Evolutionary conservation across 305 asterid species (phyloP), one percentile per base, ranked within the genome.

Genomic region (Coffea humblotiana): DNA sequence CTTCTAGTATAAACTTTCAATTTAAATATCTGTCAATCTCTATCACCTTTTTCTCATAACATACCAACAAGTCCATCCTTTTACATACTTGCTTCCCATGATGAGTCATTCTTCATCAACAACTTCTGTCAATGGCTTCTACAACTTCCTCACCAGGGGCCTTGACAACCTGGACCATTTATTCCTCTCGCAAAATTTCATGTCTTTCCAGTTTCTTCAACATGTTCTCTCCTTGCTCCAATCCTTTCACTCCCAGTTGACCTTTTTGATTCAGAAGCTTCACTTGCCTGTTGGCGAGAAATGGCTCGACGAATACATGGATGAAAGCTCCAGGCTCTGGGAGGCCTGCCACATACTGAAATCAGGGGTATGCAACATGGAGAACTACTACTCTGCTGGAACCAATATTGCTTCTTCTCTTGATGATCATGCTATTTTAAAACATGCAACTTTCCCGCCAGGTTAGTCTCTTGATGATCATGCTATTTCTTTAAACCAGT

Each of bases 221-320:
- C 90, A 88, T 43, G 96, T 87, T 72, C 89, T 94, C 71, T 90
- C 98, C 4, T 77, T 91, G 1, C 89, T 94, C 51, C 85, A 94
- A 69, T 91, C 96, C 5, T 90, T 89, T 71, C 98, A 91, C 48
- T 87, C 94, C 16, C 91, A 91, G 16, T 40, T 93, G 56, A 92
- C 90, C 29, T n/a, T 85, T 54, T 79, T 94, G 60, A 89, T 90
- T 7, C 95, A 89, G 71, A 91, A 88, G 48, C 82, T 94, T 3
- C 90, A 88, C 66, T 86, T 94, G 63, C 98, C 97, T 1, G 89
- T 79, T 25, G 97, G 98, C 0, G 98, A 93, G 43, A 93, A 92
- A 87, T 94, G 98, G 98, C 89, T 94, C 0, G 97, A 93, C 10
- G 98, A 92, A 47, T 94, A 93, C 88, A 94, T 94, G 97, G 98